Evolutionary conservation across 257 asterid genomes (phyloP), one percentile per base, ranked within the genome.

Genomic region (Solanum lignicaule): DNA sequence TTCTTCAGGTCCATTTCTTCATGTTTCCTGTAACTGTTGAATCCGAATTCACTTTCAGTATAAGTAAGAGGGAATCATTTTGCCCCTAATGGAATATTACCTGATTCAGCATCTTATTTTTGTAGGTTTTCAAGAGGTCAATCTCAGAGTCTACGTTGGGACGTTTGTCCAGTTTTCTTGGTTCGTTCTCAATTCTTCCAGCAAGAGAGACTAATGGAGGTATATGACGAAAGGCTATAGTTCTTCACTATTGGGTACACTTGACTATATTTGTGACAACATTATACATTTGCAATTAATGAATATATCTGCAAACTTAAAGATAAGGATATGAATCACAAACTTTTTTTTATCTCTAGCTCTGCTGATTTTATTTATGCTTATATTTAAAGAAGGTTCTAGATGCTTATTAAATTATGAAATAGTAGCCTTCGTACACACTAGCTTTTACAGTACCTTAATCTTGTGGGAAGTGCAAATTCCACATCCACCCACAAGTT

Each of bases 91-190:
- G 90, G 87, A 74, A 62, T 71, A 66, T 69, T 65, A 83, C 69
- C 83, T 89, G 39, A 90, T 73, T 58, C 65, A 52, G 69, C 73
- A 62, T 41, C 86, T 89, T 87, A 84, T 74, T 84, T 81, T 71
- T 90, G 83, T 90, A 97, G 99, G 86, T 89, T 83, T 88, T 92
- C 90, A 91, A 91, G 91, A 93, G 95, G 93, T 94, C 99, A 13
- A 76, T 93, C 92, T 95, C 99, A 76, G 99, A 96, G 92, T 90
- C 89, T 85, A 94, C 97, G 29, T 87, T 97, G 72, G 97, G 92
- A 72, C 92, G 92, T 85, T 88, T 96, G 91, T 94, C 99, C 88
- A 91, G 93, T 88, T 91, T 94, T 83, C 87, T 95, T 52, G 93
- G 98, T 72, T 95, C 96, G 76, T 91, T 94, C 90, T 93, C 98